Percentiles rank a stretch among this genome's conserved stretches.
phyloP scores from a whole-genome alignment of 202 grass and related monocot genomes.

The Carex arenaria region DNA sequence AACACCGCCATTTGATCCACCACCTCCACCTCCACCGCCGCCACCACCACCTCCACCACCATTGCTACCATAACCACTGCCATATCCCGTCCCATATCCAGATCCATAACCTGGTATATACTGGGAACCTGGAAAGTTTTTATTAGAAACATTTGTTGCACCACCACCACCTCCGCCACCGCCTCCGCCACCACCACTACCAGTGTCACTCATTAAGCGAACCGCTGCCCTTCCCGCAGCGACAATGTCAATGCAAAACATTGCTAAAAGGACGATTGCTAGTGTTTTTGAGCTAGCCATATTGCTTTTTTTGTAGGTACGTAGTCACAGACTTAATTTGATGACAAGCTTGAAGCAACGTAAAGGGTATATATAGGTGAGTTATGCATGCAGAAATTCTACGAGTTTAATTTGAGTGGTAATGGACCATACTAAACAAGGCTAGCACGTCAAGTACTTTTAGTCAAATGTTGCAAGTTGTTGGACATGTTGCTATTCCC shows the following conservation, averaged over 20 bases:
- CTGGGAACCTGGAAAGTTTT: too few species aligned
- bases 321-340: not conserved
- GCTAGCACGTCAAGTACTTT: not conserved
- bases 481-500: not conserved
- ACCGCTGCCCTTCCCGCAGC: constrained; percentile 17
- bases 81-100: constrained; percentile 15
- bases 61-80: constrained; percentile 1
- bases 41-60: constrained; percentile 9
- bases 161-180: not conserved
- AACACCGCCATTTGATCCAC: not conserved
- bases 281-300: constrained; percentile 23
- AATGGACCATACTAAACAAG: not conserved
- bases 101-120: constrained; percentile 1
- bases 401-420: not conserved
- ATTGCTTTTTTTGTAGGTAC: not conserved
- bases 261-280: not conserved
- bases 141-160: not conserved
- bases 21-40: not conserved
- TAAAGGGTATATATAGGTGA: constrained; percentile 1
- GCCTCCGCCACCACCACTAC: not conserved
- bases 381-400: constrained; percentile 5
- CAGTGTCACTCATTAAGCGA: constrained; percentile 1
- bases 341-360: not conserved
- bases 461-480: constrained; percentile 14
- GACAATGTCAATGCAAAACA: constrained; percentile 16